Base-by-base conservation (phyloP, 1,284 basidiomycete genomes). In the Phenoliferia sp. region DNA sequence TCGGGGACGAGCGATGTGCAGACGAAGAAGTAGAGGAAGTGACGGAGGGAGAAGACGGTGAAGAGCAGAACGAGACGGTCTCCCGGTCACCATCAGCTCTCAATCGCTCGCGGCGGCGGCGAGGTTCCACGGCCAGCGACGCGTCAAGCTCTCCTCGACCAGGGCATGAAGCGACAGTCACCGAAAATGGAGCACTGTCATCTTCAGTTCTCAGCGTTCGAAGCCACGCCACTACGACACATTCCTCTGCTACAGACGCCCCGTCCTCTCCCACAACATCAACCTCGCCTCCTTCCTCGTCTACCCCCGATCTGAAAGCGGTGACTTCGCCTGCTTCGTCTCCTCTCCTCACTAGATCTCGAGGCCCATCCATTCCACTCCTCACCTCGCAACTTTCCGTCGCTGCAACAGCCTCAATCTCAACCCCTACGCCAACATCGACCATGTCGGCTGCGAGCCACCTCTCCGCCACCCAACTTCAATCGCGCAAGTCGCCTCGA, bases 341-440 rank as follows among this genome's bases (percentile, higher is more conserved):
- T 6, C 48, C 48, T 9, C 5, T 52, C 9, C 48, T 52, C 48
- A 52, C 48, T 19, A 9, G 7, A 5, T 52, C 48, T 19, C 48
- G 17, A 7, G 7, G 17, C 22, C 48, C 48, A 6, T 29, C 59
- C 16, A 31, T 60, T 31, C 39, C 59, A 5, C 59, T 60, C 15
- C 35, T 60, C 59, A 32, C 39, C 28, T n/a, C 59, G 29, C 54
- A 56, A 26, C 29, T 31, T 35, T 19, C 50, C 5, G 54, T 56
- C n/a, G 10, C 57, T n/a, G 35, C 59, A 15, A n/a, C 16, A 33
- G 32, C 35, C 16, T 39, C 52, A 19, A n/a, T 52, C 36, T 66
- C 61, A 1, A 62, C 61, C 6, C 65, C 65, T 2, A 44, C 57
- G 22, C 59, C 65, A 4, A 63, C 61, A 17, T 63, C 65, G 22